phyloP scores from a whole-genome alignment of 2,329 filamentous ascomycete species.

The Madurella fahalii region DNA sequence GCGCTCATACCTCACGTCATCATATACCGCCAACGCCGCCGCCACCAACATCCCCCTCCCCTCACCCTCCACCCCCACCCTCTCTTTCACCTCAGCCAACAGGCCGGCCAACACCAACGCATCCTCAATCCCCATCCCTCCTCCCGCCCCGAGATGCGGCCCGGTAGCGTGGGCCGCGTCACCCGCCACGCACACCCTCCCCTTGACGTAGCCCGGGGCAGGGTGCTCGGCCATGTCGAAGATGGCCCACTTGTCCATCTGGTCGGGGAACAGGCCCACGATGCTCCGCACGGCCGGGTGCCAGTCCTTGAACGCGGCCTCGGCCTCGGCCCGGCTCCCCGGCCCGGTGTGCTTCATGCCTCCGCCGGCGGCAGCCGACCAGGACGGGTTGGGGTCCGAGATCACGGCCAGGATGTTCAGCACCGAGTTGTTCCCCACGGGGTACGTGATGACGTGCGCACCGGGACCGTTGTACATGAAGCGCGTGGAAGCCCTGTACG shows the following conservation, averaged over 20 bases:
- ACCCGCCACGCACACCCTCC: slow-evolving; percentile 46
- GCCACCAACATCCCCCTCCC: slow-evolving; percentile 13
- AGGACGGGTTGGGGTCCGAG: slow-evolving; percentile 31
- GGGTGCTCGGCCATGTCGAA: slow-evolving; percentile 48
- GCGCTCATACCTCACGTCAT: slow-evolving; percentile 35
- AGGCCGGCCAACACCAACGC: slow-evolving; percentile 41
- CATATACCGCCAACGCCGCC: slow-evolving; percentile 37
- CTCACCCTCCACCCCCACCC: neutral
- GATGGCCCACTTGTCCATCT: slow-evolving; percentile 47
- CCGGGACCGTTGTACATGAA: slow-evolving; percentile 55
- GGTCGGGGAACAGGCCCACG: slow-evolving; percentile 43
- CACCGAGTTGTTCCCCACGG: slow-evolving; percentile 50
- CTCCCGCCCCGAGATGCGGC: slow-evolving; percentile 54
- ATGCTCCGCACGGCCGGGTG: slow-evolving; percentile 36
- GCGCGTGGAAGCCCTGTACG: slow-evolving; percentile 43
- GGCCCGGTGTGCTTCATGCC: slow-evolving; percentile 33
- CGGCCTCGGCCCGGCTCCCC: slow-evolving; percentile 38
- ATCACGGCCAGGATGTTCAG: slow-evolving; percentile 55
- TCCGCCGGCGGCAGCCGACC: slow-evolving; percentile 6
- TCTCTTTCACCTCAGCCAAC: slow-evolving; percentile 22
- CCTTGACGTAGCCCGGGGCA: slow-evolving; percentile 40
- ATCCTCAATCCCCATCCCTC: slow-evolving; percentile 55
- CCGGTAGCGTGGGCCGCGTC: slow-evolving; percentile 55
- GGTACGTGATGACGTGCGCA: slow-evolving; percentile 59
- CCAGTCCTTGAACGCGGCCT: slow-evolving; percentile 40